Evolutionary conservation across 192 early-diverging fungal species (phyloP), one percentile per base, ranked within the genome.

Genomic region (Backusella liffmaniae): DNA sequence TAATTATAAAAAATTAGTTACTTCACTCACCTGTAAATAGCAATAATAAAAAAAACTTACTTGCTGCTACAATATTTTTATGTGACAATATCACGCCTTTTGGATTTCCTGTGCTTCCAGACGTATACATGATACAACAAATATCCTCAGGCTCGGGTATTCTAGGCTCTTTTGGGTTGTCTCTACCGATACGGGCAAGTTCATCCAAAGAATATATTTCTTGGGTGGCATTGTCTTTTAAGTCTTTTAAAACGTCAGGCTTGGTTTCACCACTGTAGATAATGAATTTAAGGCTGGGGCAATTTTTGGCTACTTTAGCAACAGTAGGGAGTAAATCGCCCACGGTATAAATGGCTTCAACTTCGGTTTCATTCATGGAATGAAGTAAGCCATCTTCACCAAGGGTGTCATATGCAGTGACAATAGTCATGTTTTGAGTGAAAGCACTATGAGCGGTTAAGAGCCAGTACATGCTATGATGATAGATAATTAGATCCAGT

Each of bases 71-170:
- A 72, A 98, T 82, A 76, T 95, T 96, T 69, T 85, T 79, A 79
- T 99, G 96, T 65, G 91, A 88, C 10, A 99, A 81, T 74, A 95
- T 79, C 41, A 96, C 96, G 73, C 97, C 97, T 82, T 97, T 97
- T 59, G 97, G 96, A 82, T 90, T 90, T 26, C 97, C 96, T 13
- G 96, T 98, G n/a, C 91, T 92, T 42, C 97, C 94, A 78, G 90
- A 92, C 21, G 92, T 95, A 79, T 92, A 98, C 95, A 98, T 96
- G 74, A 98, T 94, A 73, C 92, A 87, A 84, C 91, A 89, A 23
- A 84, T 84, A 77, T 95, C 94, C 73, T 93, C 91, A 10, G 89
- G 78, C 21, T 79, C 84, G 10, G 96, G 95, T n/a, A 89, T 85
- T 23, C 72, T 73, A 30, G 91, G 85, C 30, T 90, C 90, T n/a